Evolutionary conservation across 768 basidiomycete genomes (phyloP).

Genomic region (Boletus insuetus): DNA sequence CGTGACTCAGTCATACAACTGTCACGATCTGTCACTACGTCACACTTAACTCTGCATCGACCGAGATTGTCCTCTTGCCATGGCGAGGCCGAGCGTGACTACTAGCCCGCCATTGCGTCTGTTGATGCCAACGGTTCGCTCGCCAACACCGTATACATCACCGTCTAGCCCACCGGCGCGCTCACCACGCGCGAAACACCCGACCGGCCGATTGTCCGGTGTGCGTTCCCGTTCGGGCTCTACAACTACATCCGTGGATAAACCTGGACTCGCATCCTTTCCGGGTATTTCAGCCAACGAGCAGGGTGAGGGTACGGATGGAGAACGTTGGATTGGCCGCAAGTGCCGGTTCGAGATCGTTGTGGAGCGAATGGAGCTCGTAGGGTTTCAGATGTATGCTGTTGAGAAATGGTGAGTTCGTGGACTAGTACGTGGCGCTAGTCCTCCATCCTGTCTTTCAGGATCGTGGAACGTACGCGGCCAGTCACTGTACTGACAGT

Average conservation of each 20-base stretch:
- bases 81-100: slow-evolving; percentile 16
- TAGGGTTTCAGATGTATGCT: slow-evolving; percentile 79
- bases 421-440: not conserved
- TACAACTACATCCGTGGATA: slow-evolving; percentile 20
- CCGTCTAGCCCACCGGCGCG: slow-evolving; percentile 18
- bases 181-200: slow-evolving; percentile 24
- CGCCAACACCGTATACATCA: slow-evolving; percentile 11
- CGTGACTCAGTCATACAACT: slow-evolving; percentile 11
- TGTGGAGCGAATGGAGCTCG: slow-evolving; percentile 42
- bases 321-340: slow-evolving; percentile 44
- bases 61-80: not conserved
- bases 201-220: slow-evolving; percentile 26
- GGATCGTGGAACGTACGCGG: slow-evolving; percentile 67
- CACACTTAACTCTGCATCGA: slow-evolving; percentile 1
- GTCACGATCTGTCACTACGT: slow-evolving; percentile 15
- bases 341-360: slow-evolving; percentile 49
- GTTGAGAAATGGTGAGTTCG: slow-evolving; percentile 76
- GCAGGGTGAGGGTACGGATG: slow-evolving; percentile 18
- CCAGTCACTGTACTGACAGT: slow-evolving; percentile 64
- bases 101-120: slow-evolving; percentile 16
- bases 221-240: slow-evolving; percentile 35
- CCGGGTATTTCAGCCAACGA: slow-evolving; percentile 3
- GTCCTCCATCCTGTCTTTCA: slow-evolving; percentile 21
- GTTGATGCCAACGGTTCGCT: slow-evolving; percentile 35
- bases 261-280: slow-evolving; percentile 6